Evolutionary conservation across 225 moss, liverwort and hornwort species (phyloP).

Genomic region (Sphagnum tenellum): DNA sequence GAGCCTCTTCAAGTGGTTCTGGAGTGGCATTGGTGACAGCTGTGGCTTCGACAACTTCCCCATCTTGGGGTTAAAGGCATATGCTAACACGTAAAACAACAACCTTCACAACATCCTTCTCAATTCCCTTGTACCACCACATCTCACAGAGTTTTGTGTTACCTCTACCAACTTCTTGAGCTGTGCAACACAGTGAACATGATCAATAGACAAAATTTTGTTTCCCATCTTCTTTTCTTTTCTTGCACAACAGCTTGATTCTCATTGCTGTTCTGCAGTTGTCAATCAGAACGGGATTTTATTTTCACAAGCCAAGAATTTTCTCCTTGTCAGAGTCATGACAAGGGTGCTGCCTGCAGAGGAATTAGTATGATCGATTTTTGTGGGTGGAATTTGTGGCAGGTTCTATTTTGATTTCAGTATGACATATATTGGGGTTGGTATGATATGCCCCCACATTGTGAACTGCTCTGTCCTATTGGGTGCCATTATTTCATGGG

Average conservation of each 20-base stretch:
- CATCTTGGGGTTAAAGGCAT: constrained; percentile 32
- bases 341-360: no score
- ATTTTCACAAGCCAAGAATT: no score
- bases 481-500: constrained; percentile 2
- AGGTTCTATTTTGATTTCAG: constrained; percentile 8
- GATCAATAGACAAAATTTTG: no score
- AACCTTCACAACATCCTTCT: no score
- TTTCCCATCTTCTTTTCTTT: not conserved
- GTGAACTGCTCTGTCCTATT: constrained; percentile 2
- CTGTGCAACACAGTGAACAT: no score
- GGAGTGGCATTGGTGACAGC: constrained; percentile 33
- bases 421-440: constrained; percentile 1
- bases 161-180: not conserved
- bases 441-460: constrained; percentile 6
- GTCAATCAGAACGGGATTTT: no score
- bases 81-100: constrained; percentile 14
- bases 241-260: not conserved
- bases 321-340: no score
- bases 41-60: constrained; percentile 54
- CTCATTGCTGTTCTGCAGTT: not conserved
- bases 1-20: constrained; percentile 55
- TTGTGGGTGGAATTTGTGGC: not conserved
- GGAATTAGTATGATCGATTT: no score
- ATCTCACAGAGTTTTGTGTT: not conserved
- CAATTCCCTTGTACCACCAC: no score